phyloP scores from a whole-genome alignment of 306 rosid genomes.

The Vachellia collinsii region DNA sequence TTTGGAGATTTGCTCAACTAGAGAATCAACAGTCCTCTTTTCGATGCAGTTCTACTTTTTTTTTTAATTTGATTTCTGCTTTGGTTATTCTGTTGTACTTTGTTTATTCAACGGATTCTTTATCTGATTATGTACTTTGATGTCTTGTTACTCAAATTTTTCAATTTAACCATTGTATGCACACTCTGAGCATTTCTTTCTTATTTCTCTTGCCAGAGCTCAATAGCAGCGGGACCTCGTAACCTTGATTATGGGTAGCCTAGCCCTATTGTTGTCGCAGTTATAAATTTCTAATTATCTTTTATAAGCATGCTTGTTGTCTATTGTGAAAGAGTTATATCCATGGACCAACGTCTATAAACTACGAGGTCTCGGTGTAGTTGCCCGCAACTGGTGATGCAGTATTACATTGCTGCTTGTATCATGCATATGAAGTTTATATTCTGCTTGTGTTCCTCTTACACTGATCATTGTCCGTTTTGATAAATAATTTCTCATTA shows the following conservation, averaged over 20 bases:
- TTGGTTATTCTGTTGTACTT: neutral
- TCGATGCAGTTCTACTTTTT: too few species aligned
- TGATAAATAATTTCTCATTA: neutral
- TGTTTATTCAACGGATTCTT: neutral
- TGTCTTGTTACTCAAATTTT: neutral
- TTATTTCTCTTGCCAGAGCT: neutral
- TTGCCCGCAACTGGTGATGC: neutral
- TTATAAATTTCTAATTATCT: neutral
- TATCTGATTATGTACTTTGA: neutral
- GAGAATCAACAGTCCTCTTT: too few species aligned
- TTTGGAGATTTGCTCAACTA: neutral
- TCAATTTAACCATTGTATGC: neutral
- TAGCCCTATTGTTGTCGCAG: neutral
- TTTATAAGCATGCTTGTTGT: neutral
- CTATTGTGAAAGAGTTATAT: neutral
- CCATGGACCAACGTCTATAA: neutral
- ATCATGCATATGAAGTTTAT: neutral
- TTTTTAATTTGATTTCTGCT: neutral
- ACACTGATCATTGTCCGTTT: neutral
- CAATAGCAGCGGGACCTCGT: neutral
- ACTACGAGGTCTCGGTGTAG: neutral
- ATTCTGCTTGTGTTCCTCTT: neutral
- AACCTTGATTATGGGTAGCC: neutral
- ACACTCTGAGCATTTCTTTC: neutral
- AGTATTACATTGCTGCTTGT: neutral